These are phyloP conservation scores for Cercospora janseana DNA, from an alignment of 2,329 filamentous ascomycete genomes.

Conservation along the genomic window DNA sequence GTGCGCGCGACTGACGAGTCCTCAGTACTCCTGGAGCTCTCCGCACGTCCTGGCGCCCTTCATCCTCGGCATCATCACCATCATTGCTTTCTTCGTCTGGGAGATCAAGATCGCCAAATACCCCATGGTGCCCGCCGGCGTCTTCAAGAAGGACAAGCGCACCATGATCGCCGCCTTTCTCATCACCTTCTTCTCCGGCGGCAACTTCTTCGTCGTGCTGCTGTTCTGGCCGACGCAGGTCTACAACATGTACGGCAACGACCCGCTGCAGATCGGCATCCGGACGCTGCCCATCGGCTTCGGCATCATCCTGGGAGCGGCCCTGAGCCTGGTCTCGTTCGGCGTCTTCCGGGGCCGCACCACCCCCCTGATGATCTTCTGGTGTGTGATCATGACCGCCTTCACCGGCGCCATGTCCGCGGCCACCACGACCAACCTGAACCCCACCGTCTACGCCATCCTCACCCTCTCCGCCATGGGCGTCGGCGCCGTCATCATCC, in stretches of 20 bases:
- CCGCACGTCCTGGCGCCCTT: constrained; percentile 38
- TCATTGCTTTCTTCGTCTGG: constrained; percentile 38
- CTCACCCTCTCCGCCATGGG: constrained; percentile 61
- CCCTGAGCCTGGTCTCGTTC: constrained; percentile 58
- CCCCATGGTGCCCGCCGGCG: constrained; percentile 38
- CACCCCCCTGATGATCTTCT: constrained; percentile 58
- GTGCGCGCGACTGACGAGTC: constrained; percentile 5
- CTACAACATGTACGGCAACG: constrained; percentile 61
- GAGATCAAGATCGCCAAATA: constrained; percentile 34
- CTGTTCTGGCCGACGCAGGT: constrained; percentile 65
- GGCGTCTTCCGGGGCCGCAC: constrained; percentile 59
- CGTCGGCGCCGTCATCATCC: constrained; percentile 68
- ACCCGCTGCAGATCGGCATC: constrained; percentile 63
- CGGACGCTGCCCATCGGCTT: constrained; percentile 65
- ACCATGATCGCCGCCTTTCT: constrained; percentile 40
- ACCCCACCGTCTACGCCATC: constrained; percentile 42
- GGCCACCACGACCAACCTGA: constrained; percentile 30
- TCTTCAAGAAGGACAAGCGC: constrained; percentile 37
- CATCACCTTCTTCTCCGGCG: constrained; percentile 43
- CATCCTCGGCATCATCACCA: constrained; percentile 35
- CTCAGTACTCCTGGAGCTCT: constrained; percentile 35
- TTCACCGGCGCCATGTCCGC: constrained; percentile 40
- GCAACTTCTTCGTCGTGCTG: constrained; percentile 43
- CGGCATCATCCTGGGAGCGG: constrained; percentile 61
- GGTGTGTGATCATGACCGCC: constrained; percentile 64